phyloP scores from a whole-genome alignment of 2,329 filamentous ascomycete species.

The Neofusicoccum cordaticola region DNA sequence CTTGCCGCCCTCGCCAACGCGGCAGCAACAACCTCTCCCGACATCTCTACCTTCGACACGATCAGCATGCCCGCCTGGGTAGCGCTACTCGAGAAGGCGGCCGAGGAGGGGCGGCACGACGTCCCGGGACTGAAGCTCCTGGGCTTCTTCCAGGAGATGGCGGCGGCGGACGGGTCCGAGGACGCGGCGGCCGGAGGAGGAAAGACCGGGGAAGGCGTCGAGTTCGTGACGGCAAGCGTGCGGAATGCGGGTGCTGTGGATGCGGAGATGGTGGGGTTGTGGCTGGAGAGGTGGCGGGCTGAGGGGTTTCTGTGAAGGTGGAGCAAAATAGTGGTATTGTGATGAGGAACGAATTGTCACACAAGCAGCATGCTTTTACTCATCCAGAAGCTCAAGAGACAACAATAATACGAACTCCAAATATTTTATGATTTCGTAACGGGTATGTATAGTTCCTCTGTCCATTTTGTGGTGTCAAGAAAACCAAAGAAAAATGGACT shows the following conservation, averaged over 20 bases:
- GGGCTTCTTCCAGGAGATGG: constrained; percentile 17
- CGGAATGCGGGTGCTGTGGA: background rate
- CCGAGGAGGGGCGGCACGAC: background rate
- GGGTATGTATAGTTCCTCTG: background rate
- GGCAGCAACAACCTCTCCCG: background rate
- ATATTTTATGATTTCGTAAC: background rate
- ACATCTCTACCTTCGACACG: background rate
- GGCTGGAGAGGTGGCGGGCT: background rate
- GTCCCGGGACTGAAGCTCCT: constrained; percentile 18
- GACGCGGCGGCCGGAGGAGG: background rate
- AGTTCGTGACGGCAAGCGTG: constrained; percentile 4
- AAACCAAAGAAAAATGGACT: background rate
- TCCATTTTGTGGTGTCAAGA: background rate
- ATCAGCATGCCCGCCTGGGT: constrained; percentile 18
- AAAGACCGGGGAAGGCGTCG: background rate
- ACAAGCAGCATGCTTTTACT: too few species aligned
- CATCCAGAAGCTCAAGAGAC: background rate
- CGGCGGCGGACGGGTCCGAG: background rate
- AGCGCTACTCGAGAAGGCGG: background rate
- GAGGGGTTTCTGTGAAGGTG: background rate
- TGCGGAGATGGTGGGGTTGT: background rate
- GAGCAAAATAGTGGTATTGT: too few species aligned
- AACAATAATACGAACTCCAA: background rate
- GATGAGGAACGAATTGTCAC: too few species aligned
- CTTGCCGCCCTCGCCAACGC: constrained; percentile 3